Percentiles rank a stretch among this genome's conserved stretches.
These are phyloP conservation scores for Mycena metata DNA, from an alignment of 768 basidiomycete genomes.

Conservation along the genomic window DNA sequence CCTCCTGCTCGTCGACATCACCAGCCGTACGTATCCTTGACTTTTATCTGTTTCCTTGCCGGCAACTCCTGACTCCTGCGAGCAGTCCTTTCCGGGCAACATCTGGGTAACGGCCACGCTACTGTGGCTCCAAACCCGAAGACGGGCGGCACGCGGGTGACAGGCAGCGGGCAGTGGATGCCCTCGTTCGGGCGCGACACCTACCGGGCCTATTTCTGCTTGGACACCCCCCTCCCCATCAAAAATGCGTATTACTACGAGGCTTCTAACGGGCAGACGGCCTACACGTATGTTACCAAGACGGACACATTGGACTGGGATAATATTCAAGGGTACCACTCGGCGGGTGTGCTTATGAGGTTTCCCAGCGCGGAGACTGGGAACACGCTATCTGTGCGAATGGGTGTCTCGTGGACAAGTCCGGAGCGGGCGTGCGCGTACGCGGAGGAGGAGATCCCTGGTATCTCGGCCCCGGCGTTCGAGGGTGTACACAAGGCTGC, in stretches of 20 bases:
- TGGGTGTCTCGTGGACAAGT: slow-evolving; percentile 59
- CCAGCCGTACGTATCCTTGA: slow-evolving; percentile 25
- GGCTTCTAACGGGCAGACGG: neutral
- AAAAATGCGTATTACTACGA: slow-evolving; percentile 23
- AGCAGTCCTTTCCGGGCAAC: neutral
- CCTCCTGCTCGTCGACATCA: slow-evolving; percentile 37
- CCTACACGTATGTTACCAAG: slow-evolving; percentile 7
- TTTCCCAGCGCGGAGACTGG: slow-evolving; percentile 40
- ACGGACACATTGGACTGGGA: slow-evolving; percentile 5
- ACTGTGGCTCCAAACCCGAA: slow-evolving; percentile 14
- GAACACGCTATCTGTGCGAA: slow-evolving; percentile 51
- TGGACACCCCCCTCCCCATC: slow-evolving; percentile 25
- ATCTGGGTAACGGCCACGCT: slow-evolving; percentile 13
- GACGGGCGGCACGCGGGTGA: slow-evolving; percentile 24
- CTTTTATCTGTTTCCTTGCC: neutral
- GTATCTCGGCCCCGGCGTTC: slow-evolving; percentile 24
- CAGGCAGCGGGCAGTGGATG: slow-evolving; percentile 23
- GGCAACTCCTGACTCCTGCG: neutral
- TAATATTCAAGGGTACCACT: neutral
- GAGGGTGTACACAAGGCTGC: slow-evolving; percentile 21
- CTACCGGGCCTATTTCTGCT: slow-evolving; percentile 27
- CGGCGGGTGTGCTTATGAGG: slow-evolving; percentile 33
- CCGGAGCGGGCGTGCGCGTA: slow-evolving; percentile 58
- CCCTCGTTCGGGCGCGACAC: slow-evolving; percentile 32
- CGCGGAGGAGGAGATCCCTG: slow-evolving; percentile 54